Conservation (phyloP, 768 basidiomycete genomes). For the Cystobasidiopsis lactophilus region DNA sequence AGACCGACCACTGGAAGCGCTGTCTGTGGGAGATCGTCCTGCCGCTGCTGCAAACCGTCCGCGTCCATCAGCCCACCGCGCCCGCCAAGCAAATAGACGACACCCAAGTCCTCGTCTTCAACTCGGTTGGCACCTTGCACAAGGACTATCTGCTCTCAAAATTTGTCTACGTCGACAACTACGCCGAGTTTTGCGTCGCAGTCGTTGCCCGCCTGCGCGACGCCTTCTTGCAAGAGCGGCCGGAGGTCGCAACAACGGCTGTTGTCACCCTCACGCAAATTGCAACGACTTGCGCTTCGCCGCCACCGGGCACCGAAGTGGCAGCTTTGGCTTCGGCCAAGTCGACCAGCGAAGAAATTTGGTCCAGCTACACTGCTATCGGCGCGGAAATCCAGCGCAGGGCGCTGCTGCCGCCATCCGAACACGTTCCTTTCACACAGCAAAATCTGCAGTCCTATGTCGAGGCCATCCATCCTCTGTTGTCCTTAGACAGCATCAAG, state of each 20-base stretch:
- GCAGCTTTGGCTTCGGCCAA: too few species aligned
- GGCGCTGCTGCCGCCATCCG: too few species aligned
- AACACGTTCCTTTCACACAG: conserved; percentile 41
- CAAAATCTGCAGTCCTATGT: conserved; percentile 66
- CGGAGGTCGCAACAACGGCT: conserved; percentile 56
- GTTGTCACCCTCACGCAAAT: conserved; percentile 22
- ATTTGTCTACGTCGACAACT: conserved; percentile 50
- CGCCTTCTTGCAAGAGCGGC: conserved; percentile 43
- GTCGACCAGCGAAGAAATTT: too few species aligned
- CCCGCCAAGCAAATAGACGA: conserved; percentile 50
- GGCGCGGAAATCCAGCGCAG: too few species aligned
- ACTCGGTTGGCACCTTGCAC: conserved; percentile 64
- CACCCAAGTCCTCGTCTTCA: conserved; percentile 61
- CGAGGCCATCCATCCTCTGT: conserved; percentile 41
- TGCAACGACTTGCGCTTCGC: too few species aligned
- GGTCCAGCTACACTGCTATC: too few species aligned
- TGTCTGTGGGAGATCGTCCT: conserved; percentile 82
- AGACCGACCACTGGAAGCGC: conserved; percentile 61
- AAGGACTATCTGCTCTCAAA: conserved; percentile 52
- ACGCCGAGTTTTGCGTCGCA: conserved; percentile 46
- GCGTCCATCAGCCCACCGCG: conserved; percentile 31
- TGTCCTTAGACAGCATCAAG: conserved; percentile 29
- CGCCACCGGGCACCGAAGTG: too few species aligned
- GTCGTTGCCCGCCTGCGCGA: conserved; percentile 53
- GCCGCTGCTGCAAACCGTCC: conserved; percentile 46